Base-by-base conservation (phyloP, 2,329 filamentous ascomycete genomes). In the Beauveria bassiana region DNA sequence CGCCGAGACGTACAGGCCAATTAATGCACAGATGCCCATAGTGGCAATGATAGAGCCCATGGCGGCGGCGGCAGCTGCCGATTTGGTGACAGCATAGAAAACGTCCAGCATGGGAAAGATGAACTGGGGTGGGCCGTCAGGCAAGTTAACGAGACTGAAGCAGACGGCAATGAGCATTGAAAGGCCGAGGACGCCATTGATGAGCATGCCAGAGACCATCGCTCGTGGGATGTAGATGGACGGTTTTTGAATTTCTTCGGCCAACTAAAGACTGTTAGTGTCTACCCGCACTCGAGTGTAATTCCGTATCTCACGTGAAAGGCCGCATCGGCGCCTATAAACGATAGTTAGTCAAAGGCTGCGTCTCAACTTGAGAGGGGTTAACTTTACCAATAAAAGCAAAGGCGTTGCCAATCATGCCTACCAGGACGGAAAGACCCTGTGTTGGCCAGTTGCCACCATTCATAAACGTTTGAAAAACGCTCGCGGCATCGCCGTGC, bases 41-140 rank as follows among this genome's bases (percentile, higher is more conserved):
- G 82, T 69, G 3, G 82, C 73, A 5, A 84, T 70, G 26, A 85
- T 75, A 7, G 75, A 70, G 0, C 77, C 74, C 77, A 85, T 82
- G 26, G 79, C 75, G 2, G 77, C 77, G 0, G 81, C 77, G 0
- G 78, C 81, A 0, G 76, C 76, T 3, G 75, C 69, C 18, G 77
- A 79, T 2, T 76, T 71, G 3, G 81, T 80, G 1, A 78, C 78
- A 43, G 82, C 77, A 63, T 76, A 75, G 63, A 85, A 85, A 24
- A 86, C 77, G 54, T 84, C 75, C 67, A 87, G 85, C 64, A 85
- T 84, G 0, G 85, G 83, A 50, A 81, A 83, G 0, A 51, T 50
- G 46, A 50, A 59, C 46, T 51, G 34, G 16, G 47, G 34, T 76
- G 77, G 0, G 81, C 82, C 0, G 74, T 74, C 0, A 75, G 77